Percentiles rank a stretch among this genome's conserved stretches.
Evolutionary conservation across 2,329 filamentous ascomycete genomes (phyloP).

Genomic region (Aphanoascus verrucosus): DNA sequence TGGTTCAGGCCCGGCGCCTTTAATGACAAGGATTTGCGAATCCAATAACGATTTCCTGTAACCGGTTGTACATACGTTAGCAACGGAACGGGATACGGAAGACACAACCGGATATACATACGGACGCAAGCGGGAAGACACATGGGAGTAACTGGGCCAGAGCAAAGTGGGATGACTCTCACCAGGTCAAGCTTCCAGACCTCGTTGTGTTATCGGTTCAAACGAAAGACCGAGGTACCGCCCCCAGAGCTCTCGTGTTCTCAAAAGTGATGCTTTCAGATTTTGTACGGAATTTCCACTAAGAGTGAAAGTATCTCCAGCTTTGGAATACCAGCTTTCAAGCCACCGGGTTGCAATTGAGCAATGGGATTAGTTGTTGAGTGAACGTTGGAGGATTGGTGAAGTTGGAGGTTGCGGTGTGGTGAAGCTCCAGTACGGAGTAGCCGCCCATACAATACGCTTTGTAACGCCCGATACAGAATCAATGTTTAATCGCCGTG

Average conservation of each 20-base stretch:
- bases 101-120: neutral
- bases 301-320: neutral
- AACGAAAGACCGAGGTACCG: neutral
- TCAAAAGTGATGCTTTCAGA: neutral
- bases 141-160: neutral
- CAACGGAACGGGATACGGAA: neutral
- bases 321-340: too few relatives aligned
- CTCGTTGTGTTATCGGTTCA: neutral
- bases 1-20: neutral
- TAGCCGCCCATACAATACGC: too few relatives aligned
- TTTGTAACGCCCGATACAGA: too few relatives aligned
- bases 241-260: too few relatives aligned
- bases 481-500: too few relatives aligned
- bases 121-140: too few relatives aligned
- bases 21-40: conserved; percentile 7
- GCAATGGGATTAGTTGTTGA: too few relatives aligned
- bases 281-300: neutral
- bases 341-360: too few relatives aligned
- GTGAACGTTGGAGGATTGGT: too few relatives aligned
- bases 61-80: neutral
- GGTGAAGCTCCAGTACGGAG: too few relatives aligned
- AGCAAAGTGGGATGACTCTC: neutral
- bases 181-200: neutral
- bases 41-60: neutral
- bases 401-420: too few relatives aligned